Base-by-base conservation (phyloP, 2,329 filamentous ascomycete genomes). In the Fusarium subtropicale region DNA sequence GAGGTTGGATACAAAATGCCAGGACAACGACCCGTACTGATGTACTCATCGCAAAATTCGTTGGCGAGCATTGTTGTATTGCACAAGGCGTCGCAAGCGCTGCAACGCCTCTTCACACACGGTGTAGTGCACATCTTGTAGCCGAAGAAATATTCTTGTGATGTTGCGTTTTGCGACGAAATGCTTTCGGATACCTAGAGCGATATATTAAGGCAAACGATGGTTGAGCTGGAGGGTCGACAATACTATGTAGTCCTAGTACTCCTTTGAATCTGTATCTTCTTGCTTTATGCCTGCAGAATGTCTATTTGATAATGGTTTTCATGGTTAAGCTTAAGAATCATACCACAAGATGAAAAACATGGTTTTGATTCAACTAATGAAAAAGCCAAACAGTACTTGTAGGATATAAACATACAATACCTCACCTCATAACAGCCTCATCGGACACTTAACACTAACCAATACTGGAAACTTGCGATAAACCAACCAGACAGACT, bases 341-440 rank as follows among this genome's bases (percentile, higher is more conserved):
- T 8, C 20, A 42, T 57, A n/a, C 7, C 7, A 30, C 30, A 38
- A 15, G 7, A 34, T 18, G 47, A 44, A 34, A 68, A 33, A 54
- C 20, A 54, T 26, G 28, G 44, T 54, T 66, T 31, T 52, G 26
- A 62, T 71, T 68, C 50, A 71, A 62, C 42, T 60, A 30, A 45
- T 16, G 48, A 45, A 52, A 55, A 51, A 54, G 56, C 38, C 45
- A 64, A 44, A 11, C 39, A 55, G 56, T 34, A 51, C 46, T 30
- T 26, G 41, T 54, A 67, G 60, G 56, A 63, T 71, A 66, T 71
- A 71, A 60, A 59, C 44, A 30, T 48, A 54, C 56, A 51, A 26
- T 34, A 64, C 41, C 53, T 54, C n/a, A 60, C 41, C 53, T 52
- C n/a, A 45, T 53, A 41, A 51, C 41, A 52, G 39, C 42, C 24